Percentiles rank a stretch among this genome's conserved stretches.
Conservation (phyloP, 2,329 filamentous ascomycete species). For the Paraphoma chrysanthemicola region DNA sequence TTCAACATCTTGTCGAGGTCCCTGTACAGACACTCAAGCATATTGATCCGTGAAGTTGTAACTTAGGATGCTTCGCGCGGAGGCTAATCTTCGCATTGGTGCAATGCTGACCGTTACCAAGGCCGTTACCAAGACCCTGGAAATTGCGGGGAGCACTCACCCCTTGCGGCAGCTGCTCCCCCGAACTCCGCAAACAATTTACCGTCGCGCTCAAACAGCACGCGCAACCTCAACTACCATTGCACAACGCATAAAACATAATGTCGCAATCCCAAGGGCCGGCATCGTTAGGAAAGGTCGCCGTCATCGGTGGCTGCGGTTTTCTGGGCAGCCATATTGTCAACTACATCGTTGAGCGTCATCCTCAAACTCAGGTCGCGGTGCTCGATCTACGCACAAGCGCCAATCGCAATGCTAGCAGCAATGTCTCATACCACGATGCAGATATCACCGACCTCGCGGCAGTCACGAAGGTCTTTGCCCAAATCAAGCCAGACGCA, state of each 20-base stretch:
- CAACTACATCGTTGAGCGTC: constrained; percentile 50
- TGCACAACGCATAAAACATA: constrained; percentile 4
- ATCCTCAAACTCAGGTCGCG: constrained; percentile 53
- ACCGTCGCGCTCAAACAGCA: background rate
- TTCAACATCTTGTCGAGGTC: background rate
- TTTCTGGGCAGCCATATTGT: constrained; percentile 62
- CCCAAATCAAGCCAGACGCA: constrained; percentile 52
- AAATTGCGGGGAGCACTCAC: constrained; percentile 14
- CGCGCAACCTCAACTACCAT: background rate
- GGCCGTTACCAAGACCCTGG: constrained; percentile 11
- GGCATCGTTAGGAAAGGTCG: constrained; percentile 52
- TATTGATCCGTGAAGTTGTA: background rate
- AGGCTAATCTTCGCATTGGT: background rate
- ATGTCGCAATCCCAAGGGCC: constrained; percentile 25
- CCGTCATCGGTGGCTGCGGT: constrained; percentile 59
- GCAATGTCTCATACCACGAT: constrained; percentile 57
- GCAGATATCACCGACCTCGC: constrained; percentile 58
- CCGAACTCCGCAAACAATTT: constrained; percentile 25
- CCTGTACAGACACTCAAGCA: background rate
- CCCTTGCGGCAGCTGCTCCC: constrained; percentile 18
- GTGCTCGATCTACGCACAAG: constrained; percentile 57
- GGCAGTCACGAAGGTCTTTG: constrained; percentile 51
- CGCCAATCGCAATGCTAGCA: constrained; percentile 47
- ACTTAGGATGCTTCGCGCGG: background rate
- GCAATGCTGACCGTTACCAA: background rate